Percentiles rank a stretch among this genome's conserved stretches.
Conservation (phyloP, 1,284 basidiomycete genomes). For the Cryptococcus sp. region DNA sequence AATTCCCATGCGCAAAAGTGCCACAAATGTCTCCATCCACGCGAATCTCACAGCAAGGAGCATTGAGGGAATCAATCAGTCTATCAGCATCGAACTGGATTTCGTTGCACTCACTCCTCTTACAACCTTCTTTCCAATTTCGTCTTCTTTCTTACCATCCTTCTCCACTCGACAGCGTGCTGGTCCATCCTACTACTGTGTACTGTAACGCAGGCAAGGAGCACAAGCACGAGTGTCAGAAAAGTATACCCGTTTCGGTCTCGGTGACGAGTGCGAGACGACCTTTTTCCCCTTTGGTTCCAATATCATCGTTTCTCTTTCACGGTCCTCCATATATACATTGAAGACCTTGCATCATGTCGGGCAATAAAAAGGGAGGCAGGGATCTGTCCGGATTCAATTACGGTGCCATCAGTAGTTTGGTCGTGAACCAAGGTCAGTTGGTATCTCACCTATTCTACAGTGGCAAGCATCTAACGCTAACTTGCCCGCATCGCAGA, state of each 20-base stretch:
- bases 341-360: slow-evolving; percentile 39
- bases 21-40: no score
- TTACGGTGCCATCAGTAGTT: slow-evolving; percentile 83
- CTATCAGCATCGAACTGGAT: no score
- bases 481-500: slow-evolving; percentile 30
- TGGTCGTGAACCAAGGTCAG: slow-evolving; percentile 73
- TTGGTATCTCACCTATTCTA: slow-evolving; percentile 7
- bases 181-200: no score
- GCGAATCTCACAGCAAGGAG: no score
- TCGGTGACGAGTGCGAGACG: no score
- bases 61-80: no score
- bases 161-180: no score
- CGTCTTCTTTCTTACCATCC: no score
- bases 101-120: no score
- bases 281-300: neutral
- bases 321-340: neutral
- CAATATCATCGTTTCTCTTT: neutral
- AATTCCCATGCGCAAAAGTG: no score
- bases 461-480: slow-evolving; percentile 3
- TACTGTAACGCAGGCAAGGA: no score
- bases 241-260: neutral
- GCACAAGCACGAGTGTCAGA: neutral
- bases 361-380: slow-evolving; percentile 53
- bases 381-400: slow-evolving; percentile 82
- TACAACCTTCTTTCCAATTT: no score